Evolutionary conservation across 177 flowering plant species (phyloP), one percentile per base, ranked within the genome.

Genomic region (Viscum album): DNA sequence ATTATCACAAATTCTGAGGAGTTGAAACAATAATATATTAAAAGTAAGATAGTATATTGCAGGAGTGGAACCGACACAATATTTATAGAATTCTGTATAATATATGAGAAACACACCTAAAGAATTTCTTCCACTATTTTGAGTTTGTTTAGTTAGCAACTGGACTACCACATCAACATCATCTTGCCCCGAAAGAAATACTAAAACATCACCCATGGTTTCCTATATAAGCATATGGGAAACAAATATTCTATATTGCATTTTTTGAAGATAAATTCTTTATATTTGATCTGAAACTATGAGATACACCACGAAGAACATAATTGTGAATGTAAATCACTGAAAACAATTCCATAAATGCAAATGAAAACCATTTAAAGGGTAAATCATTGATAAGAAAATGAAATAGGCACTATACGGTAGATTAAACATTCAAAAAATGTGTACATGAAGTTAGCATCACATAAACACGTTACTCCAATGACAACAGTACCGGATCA

Each of bases 131-230:
- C 79, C 74, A 69, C 34, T 79, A 69, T 69, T 77, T 45, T 78
- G 90, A 74, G 81, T 73, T 79, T 92, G 90, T 76, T 95, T 97
- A 39, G 82, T 77, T 47, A 95, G 81, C 78, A 90, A 70, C 71
- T 82, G 85, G 61, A 81, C 82, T 67, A 94, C 90, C 72, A 94
- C 84, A 77, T 95, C 94, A 74, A 95, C 92, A 81, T 95, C 99
- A 83, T 95, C 97, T 85, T 95, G 96, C 73, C 99, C 99, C 16
- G 97, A 90, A 59, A 95, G 92, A 80, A 95, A 92, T 69, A 91
- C 90, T 69, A 95, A 79, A 72, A 95, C 80, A 84, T 95, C 97
- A 12, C 99, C 99, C 74, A 78, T 70, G n/a, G 97, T 87, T 73
- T 90, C 96, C 99, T 11, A 28, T 8, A 47, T 5, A 47, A 0